These are phyloP conservation scores for Colletotrichum magnum DNA, from an alignment of 2,329 filamentous ascomycete species.

Conservation along the genomic window DNA sequence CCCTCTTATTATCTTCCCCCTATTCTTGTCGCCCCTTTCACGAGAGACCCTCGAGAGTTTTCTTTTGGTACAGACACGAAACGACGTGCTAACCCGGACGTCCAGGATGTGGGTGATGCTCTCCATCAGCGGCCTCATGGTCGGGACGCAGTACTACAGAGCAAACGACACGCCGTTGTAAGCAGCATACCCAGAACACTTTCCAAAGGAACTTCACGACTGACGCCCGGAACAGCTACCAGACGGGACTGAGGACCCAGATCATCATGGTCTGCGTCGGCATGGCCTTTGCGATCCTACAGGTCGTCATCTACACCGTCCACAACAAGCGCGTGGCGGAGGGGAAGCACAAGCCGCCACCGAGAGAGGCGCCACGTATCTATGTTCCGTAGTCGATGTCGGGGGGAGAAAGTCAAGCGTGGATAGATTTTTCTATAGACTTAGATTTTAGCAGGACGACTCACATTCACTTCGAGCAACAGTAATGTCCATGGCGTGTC, in stretches of 20 bases:
- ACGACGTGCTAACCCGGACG: neutral
- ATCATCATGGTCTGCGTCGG: constrained; percentile 60
- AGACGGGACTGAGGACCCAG: constrained; percentile 59
- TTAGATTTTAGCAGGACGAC: neutral
- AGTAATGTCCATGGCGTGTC: constrained; percentile 1
- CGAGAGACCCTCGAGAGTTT: too few relatives aligned
- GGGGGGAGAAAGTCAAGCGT: too few relatives aligned
- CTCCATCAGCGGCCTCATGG: constrained; percentile 64
- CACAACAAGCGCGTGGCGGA: constrained; percentile 52
- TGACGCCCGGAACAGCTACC: constrained; percentile 50
- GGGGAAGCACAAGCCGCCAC: constrained; percentile 40
- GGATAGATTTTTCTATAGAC: neutral
- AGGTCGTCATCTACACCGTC: constrained; percentile 54
- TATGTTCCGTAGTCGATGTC: constrained; percentile 36
- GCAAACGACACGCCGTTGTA: constrained; percentile 57
- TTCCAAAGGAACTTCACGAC: too few relatives aligned
- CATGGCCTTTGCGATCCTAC: constrained; percentile 55
- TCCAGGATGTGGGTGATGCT: constrained; percentile 62
- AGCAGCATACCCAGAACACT: constrained; percentile 32
- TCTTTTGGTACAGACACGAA: too few relatives aligned
- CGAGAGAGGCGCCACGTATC: constrained; percentile 36
- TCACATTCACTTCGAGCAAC: neutral
- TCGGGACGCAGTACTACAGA: constrained; percentile 64
- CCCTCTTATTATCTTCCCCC: neutral
- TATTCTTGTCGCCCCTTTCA: neutral